These are phyloP conservation scores for Phlyctochytrium bullatum DNA, from an alignment of 192 early-diverging fungal species.

Conservation along the genomic window DNA sequence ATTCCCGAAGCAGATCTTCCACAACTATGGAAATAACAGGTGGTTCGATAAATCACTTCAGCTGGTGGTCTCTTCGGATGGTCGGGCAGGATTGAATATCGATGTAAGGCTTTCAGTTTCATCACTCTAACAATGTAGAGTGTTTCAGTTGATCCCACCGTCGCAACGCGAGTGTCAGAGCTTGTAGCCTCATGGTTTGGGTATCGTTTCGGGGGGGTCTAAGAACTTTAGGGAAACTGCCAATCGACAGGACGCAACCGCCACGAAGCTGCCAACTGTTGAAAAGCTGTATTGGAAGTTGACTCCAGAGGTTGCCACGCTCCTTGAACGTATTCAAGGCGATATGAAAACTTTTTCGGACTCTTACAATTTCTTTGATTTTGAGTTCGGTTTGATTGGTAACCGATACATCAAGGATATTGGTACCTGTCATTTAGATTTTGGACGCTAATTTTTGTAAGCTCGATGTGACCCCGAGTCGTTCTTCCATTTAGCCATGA, in stretches of 20 bases:
- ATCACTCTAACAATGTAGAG: conserved; percentile 44
- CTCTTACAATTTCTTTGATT: conserved; percentile 52
- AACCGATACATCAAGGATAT: conserved; percentile 80
- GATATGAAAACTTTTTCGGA: conserved; percentile 54
- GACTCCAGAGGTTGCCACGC: no score
- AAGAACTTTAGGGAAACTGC: conserved; percentile 5
- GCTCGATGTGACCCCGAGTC: conserved; percentile 71
- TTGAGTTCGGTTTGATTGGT: conserved; percentile 74
- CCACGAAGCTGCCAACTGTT: not conserved
- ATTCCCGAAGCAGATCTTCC: conserved; percentile 66
- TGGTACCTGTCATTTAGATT: conserved; percentile 25
- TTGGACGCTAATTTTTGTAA: conserved; percentile 5
- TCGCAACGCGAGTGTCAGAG: conserved; percentile 74
- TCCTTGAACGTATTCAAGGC: conserved; percentile 46
- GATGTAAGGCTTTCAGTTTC: conserved; percentile 49
- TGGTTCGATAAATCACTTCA: conserved; percentile 98
- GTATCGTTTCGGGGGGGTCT: conserved; percentile 12
- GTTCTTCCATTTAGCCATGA: conserved; percentile 86
- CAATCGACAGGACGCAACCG: not conserved
- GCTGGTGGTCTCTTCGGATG: conserved; percentile 79
- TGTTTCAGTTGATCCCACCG: conserved; percentile 79
- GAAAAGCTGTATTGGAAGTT: no score
- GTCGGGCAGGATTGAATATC: conserved; percentile 86
- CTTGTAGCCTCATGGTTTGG: conserved; percentile 62
- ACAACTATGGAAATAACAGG: conserved; percentile 78